A percentile compares a stretch with the other conserved stretches of the same genome.
Conservation (phyloP, 1,284 basidiomycete genomes). For the Retiboletus fuscus region DNA sequence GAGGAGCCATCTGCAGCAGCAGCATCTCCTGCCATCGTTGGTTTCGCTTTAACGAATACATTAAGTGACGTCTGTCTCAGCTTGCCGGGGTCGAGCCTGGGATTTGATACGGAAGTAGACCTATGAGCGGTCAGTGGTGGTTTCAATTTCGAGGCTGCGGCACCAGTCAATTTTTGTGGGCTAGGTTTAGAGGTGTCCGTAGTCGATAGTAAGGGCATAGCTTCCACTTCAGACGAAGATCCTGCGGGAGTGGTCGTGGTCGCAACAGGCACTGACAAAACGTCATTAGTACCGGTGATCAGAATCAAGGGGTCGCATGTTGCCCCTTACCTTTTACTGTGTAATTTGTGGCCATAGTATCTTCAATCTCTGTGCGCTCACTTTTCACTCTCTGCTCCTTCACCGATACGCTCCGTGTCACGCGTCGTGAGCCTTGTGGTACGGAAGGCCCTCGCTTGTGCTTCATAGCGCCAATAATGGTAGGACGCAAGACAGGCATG, state of each 20-base stretch:
- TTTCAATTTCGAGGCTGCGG: slow-evolving; percentile 20
- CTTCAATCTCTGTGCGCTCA: slow-evolving; percentile 9
- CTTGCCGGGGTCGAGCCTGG: no score
- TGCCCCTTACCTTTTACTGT: slow-evolving; percentile 21
- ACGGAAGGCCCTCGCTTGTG: slow-evolving; percentile 29
- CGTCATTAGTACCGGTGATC: slow-evolving; percentile 13
- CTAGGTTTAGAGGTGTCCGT: slow-evolving; percentile 16
- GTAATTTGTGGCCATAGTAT: neutral
- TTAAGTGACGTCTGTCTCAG: slow-evolving; percentile 45
- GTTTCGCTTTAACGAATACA: slow-evolving; percentile 40
- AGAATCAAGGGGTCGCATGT: neutral
- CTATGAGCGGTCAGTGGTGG: slow-evolving; percentile 1
- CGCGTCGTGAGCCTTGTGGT: slow-evolving; percentile 32
- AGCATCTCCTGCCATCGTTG: neutral
- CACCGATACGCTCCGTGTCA: slow-evolving; percentile 47
- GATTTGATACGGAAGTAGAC: slow-evolving; percentile 32
- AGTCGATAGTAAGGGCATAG: slow-evolving; percentile 14
- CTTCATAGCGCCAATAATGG: slow-evolving; percentile 30
- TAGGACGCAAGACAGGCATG: slow-evolving; percentile 5
- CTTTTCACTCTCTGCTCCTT: slow-evolving; percentile 33
- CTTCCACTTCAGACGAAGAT: slow-evolving; percentile 2
- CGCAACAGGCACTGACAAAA: slow-evolving; percentile 13
- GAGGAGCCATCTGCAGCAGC: no score
- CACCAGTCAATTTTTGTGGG: slow-evolving; percentile 13
- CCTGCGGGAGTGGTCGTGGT: neutral